These are phyloP conservation scores for Mitragyna speciosa DNA, from an alignment of 257 asterid genomes.

Conservation along the genomic window DNA sequence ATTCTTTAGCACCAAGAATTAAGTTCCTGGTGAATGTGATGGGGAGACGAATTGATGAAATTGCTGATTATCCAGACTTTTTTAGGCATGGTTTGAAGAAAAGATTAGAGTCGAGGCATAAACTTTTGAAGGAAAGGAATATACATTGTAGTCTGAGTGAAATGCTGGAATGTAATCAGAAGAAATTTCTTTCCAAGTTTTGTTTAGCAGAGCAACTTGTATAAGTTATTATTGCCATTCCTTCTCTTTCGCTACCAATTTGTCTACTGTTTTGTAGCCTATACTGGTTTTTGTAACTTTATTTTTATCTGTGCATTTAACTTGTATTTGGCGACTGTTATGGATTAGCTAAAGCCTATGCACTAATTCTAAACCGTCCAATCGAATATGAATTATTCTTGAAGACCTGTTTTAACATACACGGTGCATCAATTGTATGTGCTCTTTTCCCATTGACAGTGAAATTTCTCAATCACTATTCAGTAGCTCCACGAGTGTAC, in stretches of 20 bases:
- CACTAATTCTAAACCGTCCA: background rate
- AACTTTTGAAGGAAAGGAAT: slow-evolving; percentile 50
- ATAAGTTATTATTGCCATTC: background rate
- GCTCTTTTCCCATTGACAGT: background rate
- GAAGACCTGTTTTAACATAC: background rate
- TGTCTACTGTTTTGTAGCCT: background rate
- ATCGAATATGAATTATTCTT: background rate
- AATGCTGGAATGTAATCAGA: slow-evolving; percentile 86
- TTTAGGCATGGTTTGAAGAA: slow-evolving; percentile 91
- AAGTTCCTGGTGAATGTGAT: slow-evolving; percentile 77
- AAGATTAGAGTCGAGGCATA: slow-evolving; percentile 72
- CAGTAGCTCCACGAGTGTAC: background rate
- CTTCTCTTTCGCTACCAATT: background rate
- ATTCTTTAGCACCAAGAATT: slow-evolving; percentile 84
- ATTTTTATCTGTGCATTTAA: background rate
- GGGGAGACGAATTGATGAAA: slow-evolving; percentile 71
- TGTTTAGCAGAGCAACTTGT: slow-evolving; percentile 48
- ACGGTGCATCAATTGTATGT: background rate
- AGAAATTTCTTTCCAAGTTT: slow-evolving; percentile 68
- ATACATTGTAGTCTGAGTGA: slow-evolving; percentile 78
- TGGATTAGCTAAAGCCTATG: background rate
- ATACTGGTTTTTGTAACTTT: background rate
- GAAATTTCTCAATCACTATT: background rate
- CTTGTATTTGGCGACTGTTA: background rate
- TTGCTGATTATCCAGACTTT: slow-evolving; percentile 78